phyloP scores from a whole-genome alignment of 768 basidiomycete genomes.

The Kwoniella shandongensis region DNA sequence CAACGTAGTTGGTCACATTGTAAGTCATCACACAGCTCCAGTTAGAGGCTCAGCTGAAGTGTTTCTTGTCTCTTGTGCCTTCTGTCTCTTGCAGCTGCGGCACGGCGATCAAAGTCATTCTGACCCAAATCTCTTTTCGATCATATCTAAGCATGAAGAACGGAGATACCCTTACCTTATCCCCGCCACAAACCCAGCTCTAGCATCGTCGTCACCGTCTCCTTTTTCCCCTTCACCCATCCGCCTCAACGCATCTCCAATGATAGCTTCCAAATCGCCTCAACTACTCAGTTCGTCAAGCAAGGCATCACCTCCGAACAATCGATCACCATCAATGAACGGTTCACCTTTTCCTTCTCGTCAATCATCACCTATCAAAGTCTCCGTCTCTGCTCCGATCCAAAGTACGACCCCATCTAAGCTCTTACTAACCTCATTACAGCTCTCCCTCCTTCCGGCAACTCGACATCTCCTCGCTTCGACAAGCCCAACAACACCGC shows the following conservation, averaged over 20 bases:
- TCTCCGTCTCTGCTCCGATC: neutral
- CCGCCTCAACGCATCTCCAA: neutral
- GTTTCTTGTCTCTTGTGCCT: too few species aligned
- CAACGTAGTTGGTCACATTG: slow-evolving; percentile 4
- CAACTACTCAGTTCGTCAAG: neutral
- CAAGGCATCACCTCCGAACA: neutral
- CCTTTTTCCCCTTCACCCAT: neutral
- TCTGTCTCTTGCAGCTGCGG: too few species aligned
- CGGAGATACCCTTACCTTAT: slow-evolving; percentile 13
- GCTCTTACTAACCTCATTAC: slow-evolving; percentile 4
- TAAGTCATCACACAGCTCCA: too few species aligned
- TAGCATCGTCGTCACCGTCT: neutral
- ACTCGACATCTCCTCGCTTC: neutral
- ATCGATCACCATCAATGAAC: too few species aligned
- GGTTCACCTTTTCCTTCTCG: too few species aligned
- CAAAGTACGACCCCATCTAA: neutral
- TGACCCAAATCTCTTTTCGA: too few species aligned
- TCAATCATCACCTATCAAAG: too few species aligned
- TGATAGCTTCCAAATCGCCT: neutral
- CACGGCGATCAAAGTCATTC: too few species aligned
- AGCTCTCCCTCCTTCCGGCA: slow-evolving; percentile 5
- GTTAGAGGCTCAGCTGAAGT: too few species aligned
- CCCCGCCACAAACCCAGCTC: slow-evolving; percentile 2
- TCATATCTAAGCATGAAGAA: neutral
- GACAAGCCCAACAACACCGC: neutral